A percentile compares a stretch with the other conserved stretches of the same genome.
Evolutionary conservation across 345 rosid species (phyloP).

Genomic region (Toxicodendron radicans): DNA sequence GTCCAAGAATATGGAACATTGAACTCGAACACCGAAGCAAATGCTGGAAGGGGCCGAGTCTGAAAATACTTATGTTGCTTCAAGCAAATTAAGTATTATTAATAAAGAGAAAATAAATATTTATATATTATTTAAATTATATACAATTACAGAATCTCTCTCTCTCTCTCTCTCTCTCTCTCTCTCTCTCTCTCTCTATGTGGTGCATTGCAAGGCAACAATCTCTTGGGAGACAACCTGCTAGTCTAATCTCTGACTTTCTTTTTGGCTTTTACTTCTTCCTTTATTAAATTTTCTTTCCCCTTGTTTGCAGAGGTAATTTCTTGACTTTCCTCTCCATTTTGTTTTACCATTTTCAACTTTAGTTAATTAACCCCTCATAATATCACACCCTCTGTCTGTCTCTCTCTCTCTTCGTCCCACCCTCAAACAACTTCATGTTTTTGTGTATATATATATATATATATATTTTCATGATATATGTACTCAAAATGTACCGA

Average conservation of each 20-base stretch:
- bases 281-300: neutral
- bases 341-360: neutral
- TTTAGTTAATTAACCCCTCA: neutral
- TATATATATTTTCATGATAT: too few relatives aligned
- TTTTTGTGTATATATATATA: neutral
- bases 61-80: slow-evolving; percentile 5
- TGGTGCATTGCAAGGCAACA: neutral
- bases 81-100: slow-evolving; percentile 13
- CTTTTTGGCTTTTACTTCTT: slow-evolving; percentile 17
- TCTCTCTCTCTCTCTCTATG: slow-evolving; percentile 22
- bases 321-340: slow-evolving; percentile 13
- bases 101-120: neutral
- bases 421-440: neutral
- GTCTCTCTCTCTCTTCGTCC: neutral
- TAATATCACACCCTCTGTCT: neutral
- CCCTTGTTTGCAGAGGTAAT: slow-evolving; percentile 8
- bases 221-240: slow-evolving; percentile 28
- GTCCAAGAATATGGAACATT: slow-evolving; percentile 16
- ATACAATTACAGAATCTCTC: slow-evolving; percentile 16
- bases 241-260: slow-evolving; percentile 29
- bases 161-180: slow-evolving; percentile 9
- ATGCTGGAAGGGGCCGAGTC: slow-evolving; percentile 12
- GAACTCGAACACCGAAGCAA: slow-evolving; percentile 29
- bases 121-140: neutral
- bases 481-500: too few relatives aligned